Evolutionary conservation across 805 yeast genomes (phyloP), one percentile per base, ranked within the genome.

Genomic region (Saccharomycopsis fibuligera): DNA sequence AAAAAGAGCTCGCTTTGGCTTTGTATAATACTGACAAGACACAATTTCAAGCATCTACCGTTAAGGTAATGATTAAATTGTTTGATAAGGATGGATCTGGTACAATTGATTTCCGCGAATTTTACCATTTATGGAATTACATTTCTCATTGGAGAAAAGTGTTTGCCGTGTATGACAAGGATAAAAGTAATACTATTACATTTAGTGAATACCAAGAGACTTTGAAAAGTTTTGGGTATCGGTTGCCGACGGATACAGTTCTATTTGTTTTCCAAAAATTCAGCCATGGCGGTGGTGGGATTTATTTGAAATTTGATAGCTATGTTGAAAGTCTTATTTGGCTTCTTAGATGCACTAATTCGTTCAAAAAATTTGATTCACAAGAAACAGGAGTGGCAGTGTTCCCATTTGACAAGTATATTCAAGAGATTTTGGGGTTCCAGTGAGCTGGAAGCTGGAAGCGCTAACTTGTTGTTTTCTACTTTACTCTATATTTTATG

Each of bases 301-400:
- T 63, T 45, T 70, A 66, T 50, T 61, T 87, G 64, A 79, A 84
- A 51, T 87, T 87, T 62, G 96, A 87, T 62, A 74, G 79, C 62
- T 87, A 87, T 64, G 88, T 87, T 23, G 95, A 87, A 61, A 74
- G 86, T 47, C 72, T 87, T 56, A 84, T 86, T 16, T 83, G 86
- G 73, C 69, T 87, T 56, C 73, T 86, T 60, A 76, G 86, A 54
- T 73, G 85, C 54, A 86, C 95, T 1, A 89, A 84, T 59, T 71
- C 82, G 12, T 87, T 87, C 69, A 83, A 85, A 58, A 81, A 80
- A 60, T 85, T 75, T 62, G 96, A 87, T 61, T 67, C 72, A 10
- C 88, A 84, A 54, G 75, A 83, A 41, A 81, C 83, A 43, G 95
- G 95, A 1, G 72, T 79, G 36, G 87, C 86, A 2, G 74, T 80